Evolutionary conservation across 2,329 filamentous ascomycete genomes (phyloP), one percentile per base, ranked within the genome.

Genomic region (Mariannaea elegans): DNA sequence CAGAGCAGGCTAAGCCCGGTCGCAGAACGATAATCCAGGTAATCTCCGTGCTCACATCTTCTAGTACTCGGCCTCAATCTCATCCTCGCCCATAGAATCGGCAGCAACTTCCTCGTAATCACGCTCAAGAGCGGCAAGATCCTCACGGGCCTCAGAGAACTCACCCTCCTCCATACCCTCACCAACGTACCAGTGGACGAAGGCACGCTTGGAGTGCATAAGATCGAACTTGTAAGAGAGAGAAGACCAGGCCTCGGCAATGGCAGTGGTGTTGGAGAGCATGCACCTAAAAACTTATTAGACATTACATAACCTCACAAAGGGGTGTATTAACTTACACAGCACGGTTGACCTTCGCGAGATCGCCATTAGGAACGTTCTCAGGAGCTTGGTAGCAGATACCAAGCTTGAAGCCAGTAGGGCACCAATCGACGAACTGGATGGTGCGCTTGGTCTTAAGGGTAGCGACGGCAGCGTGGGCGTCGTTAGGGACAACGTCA

Each of bases 111-210:
- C 95, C 84, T 97, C 94, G 83, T 99, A 99, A 79, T 99, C 94
- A 72, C 94, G 90, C 88, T 99, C 95, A 65, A 99, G 87, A 72
- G 95, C 95, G 78, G 95, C 95, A 79, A 99, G 84, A 83, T 99
- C 95, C 84, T 99, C 95, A 80, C 95, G 94, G 67, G 95, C 95
- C 86, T 99, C 95, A 58, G 93, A 97, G 88, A 99, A 99, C 83
- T 99, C 95, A 81, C 95, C 95, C 82, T 99, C 95, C 87, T 99
- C 95, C 95, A 99, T 99, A 89, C 95, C 95, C 87, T 98, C 95
- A 84, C 95, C 95, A 77, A 99, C 95, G 75, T 98, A 99, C 95
- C 95, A 99, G 84, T 99, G 95, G 68, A 99, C 95, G 83, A 99
- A 99, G 65, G 95, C 95, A 85, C 95, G 95, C 91, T 99, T 99